phyloP scores from a whole-genome alignment of 2,329 filamentous ascomycete genomes.

The Meredithiella fracta region DNA sequence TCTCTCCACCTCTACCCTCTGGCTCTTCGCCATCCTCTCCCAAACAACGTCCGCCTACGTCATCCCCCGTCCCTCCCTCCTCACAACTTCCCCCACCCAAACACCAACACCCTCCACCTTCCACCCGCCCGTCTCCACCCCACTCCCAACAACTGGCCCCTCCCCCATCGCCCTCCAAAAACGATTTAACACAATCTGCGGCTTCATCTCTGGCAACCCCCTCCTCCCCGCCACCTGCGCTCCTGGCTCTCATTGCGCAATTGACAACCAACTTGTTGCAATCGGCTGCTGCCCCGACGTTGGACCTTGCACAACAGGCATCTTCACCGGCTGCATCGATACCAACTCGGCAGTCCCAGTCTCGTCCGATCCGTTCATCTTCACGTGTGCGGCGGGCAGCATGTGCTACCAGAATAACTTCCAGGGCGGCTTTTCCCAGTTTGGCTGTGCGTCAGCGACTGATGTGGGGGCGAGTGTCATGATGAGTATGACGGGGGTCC shows the following conservation, averaged over 20 bases:
- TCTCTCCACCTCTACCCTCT: conserved; percentile 17
- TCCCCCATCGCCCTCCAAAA: conserved; percentile 37
- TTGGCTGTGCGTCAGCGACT: conserved; percentile 35
- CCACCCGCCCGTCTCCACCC: conserved; percentile 13
- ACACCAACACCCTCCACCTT: conserved; percentile 14
- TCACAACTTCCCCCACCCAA: conserved; percentile 21
- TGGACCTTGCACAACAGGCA: conserved; percentile 33
- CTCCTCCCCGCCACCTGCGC: conserved; percentile 39
- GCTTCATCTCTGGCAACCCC: conserved; percentile 37
- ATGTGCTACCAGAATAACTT: conserved; percentile 41
- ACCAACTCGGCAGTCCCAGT: conserved; percentile 32
- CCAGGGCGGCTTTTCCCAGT: conserved; percentile 39
- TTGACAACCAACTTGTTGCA: conserved; percentile 32
- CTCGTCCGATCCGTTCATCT: conserved; percentile 39
- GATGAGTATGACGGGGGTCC: conserved; percentile 29
- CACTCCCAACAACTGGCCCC: neutral
- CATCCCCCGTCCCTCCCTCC: conserved; percentile 19
- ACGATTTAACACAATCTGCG: conserved; percentile 56
- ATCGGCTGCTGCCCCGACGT: conserved; percentile 41
- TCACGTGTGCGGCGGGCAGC: conserved; percentile 33
- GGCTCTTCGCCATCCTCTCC: conserved; percentile 23
- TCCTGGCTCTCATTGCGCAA: conserved; percentile 40
- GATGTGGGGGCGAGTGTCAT: conserved; percentile 32
- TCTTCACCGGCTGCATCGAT: conserved; percentile 43
- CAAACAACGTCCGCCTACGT: conserved; percentile 23